Conservation (phyloP, 1,139 yeast genomes). For the Taiozyma sp. region DNA sequence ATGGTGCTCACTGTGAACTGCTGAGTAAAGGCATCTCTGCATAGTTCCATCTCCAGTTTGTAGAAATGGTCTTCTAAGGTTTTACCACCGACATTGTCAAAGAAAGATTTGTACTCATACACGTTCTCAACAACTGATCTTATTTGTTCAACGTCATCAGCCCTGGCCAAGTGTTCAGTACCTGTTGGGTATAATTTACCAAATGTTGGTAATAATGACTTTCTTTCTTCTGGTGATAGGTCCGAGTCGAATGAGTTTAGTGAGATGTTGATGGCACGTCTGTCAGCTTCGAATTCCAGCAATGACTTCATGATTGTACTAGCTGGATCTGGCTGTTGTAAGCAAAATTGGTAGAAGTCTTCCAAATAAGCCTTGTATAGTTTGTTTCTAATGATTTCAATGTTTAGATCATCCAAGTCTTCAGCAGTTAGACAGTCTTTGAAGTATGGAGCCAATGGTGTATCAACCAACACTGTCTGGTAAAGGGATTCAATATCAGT, state of each 20-base stretch:
- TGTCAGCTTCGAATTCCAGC: conserved; percentile 89
- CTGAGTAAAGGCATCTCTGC: conserved; percentile 92
- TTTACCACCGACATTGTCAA: conserved; percentile 55
- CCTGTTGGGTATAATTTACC: conserved; percentile 81
- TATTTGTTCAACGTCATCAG: conserved; percentile 85
- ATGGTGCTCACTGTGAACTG: conserved; percentile 88
- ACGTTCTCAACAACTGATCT: conserved; percentile 68
- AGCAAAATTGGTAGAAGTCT: conserved; percentile 71
- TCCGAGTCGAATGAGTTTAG: conserved; percentile 86
- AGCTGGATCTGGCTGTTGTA: conserved; percentile 64
- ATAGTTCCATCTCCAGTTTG: conserved; percentile 84
- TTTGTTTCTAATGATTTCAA: conserved; percentile 89
- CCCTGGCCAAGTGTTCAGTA: conserved; percentile 62
- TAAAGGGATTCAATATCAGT: conserved; percentile 91
- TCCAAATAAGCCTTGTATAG: conserved; percentile 91
- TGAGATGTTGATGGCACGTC: conserved; percentile 88
- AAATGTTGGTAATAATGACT: conserved; percentile 66
- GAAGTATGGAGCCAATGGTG: conserved; percentile 96
- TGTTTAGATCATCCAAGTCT: conserved; percentile 92
- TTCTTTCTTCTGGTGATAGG: conserved; percentile 64
- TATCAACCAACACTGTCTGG: conserved; percentile 92
- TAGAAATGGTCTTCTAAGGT: conserved; percentile 92
- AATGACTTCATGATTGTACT: conserved; percentile 74
- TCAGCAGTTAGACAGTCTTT: conserved; percentile 88
- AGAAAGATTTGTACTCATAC: conserved; percentile 70